Base-by-base conservation (phyloP, 2,329 filamentous ascomycete species). In the Epichloe hybrida region DNA sequence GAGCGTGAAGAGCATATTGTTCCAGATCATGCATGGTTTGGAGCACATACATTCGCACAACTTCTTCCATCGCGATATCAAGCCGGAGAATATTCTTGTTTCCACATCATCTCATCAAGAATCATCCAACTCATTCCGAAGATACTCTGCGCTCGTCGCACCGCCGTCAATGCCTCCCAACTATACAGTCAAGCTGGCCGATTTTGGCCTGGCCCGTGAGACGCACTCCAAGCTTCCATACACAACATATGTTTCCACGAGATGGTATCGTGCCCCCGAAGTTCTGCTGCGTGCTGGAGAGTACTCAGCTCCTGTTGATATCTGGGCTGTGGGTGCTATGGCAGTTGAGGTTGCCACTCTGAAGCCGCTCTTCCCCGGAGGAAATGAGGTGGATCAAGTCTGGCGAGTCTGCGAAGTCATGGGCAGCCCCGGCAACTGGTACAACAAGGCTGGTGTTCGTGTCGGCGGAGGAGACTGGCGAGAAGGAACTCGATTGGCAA, bases 391-490 rank as follows among this genome's bases (percentile, higher is more conserved):
- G 1, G 93, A 98, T 60, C 93, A 98, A 67, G 93, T 98, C 2
- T 98, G 93, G 93, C 84, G 93, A 58, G 88, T 98, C 0, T 98
- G 93, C 64, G 93, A 98, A 66, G 95, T 98, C 52, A 98, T 98
- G 93, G 93, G 93, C 47, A 97, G 91, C 70, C 93, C 93, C 3
- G 93, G 93, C 43, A 91, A 91, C 70, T 98, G 93, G 93, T 93
- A 95, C 66, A 95, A 87, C 74, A 96, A 96, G 69, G 76, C 86
- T 5, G 90, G 90, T 23, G 75, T 76, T 27, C 86, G 84, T 57
- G 87, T 98, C 27, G 93, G 93, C 50, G 93, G 93, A 62, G 93
- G 93, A 61, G 93, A 98, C 59, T 98, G 93, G 93, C 88, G 89
- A 61, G 93, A 98, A 52, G 93, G 93, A 52, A 89, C 89, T 44